Evolutionary conservation across 2,329 filamentous ascomycete genomes (phyloP).

Genomic region (Pochonia chlamydosporia): DNA sequence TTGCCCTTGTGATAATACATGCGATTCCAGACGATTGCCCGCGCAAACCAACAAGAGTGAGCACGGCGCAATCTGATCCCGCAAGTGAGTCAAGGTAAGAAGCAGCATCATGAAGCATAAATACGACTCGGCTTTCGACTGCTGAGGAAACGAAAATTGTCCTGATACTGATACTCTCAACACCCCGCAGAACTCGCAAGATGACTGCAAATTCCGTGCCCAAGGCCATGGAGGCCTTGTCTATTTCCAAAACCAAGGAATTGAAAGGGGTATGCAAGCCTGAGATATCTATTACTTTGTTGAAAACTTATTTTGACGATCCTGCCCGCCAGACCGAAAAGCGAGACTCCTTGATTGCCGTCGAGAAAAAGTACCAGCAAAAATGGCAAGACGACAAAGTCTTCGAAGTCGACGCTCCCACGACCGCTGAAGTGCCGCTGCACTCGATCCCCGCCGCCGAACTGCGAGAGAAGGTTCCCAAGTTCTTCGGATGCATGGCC

Average conservation of each 20-base stretch:
- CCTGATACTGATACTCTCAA: background rate
- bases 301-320: background rate
- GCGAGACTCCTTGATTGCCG: constrained; percentile 71
- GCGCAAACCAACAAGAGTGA: constrained; percentile 5
- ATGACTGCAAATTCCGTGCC: constrained; percentile 39
- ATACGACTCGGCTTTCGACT: background rate
- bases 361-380: constrained; percentile 89
- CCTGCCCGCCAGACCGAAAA: constrained; percentile 64
- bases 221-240: constrained; percentile 45
- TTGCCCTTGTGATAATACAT: background rate
- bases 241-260: constrained; percentile 55
- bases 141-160: background rate
- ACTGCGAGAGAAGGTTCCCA: constrained; percentile 74
- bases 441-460: constrained; percentile 67
- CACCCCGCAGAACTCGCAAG: constrained; percentile 10
- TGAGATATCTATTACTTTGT: background rate
- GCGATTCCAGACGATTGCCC: constrained; percentile 12
- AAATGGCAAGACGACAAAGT: constrained; percentile 48
- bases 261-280: constrained; percentile 45
- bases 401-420: constrained; percentile 83
- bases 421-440: constrained; percentile 69
- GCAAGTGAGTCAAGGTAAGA: constrained; percentile 8
- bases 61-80: constrained; percentile 6
- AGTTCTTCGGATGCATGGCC: constrained; percentile 69
- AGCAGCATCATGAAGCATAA: background rate